These are phyloP conservation scores for Ceratobasidium sp. DNA, from an alignment of 1,284 basidiomycete species.

Conservation along the genomic window DNA sequence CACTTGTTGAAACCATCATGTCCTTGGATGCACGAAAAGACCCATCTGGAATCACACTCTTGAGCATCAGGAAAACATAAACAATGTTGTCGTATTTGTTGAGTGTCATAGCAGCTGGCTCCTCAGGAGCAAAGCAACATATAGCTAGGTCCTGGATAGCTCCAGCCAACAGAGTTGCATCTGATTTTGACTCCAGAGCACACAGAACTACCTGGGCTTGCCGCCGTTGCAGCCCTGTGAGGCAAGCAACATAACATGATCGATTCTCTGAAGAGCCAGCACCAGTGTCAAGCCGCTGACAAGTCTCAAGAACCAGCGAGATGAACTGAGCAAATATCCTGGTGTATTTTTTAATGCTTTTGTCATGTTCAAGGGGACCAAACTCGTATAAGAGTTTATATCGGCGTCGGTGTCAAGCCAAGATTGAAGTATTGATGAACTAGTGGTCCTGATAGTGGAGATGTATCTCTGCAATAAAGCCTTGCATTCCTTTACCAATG, in stretches of 20 bases:
- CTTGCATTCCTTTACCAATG: neutral
- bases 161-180: neutral
- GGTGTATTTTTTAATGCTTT: neutral
- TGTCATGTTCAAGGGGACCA: neutral
- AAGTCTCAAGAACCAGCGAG: neutral
- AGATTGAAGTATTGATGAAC: neutral
- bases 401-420: conserved; percentile 7
- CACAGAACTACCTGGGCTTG: neutral
- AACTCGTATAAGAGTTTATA: neutral
- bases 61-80: conserved; percentile 12
- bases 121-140: conserved; percentile 4
- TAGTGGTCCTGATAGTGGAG: neutral
- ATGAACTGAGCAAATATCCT: neutral
- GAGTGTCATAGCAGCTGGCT: neutral
- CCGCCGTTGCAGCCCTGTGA: neutral
- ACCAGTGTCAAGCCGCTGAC: neutral
- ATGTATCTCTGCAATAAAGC: neutral
- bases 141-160: conserved; percentile 1
- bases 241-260: neutral
- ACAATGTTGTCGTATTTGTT: conserved; percentile 8
- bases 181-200: neutral
- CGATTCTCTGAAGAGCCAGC: neutral
- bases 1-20: neutral
- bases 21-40: neutral
- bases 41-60: neutral